Base-by-base conservation (phyloP, 1,284 basidiomycete species). In the Vanrija pseudolonga region DNA sequence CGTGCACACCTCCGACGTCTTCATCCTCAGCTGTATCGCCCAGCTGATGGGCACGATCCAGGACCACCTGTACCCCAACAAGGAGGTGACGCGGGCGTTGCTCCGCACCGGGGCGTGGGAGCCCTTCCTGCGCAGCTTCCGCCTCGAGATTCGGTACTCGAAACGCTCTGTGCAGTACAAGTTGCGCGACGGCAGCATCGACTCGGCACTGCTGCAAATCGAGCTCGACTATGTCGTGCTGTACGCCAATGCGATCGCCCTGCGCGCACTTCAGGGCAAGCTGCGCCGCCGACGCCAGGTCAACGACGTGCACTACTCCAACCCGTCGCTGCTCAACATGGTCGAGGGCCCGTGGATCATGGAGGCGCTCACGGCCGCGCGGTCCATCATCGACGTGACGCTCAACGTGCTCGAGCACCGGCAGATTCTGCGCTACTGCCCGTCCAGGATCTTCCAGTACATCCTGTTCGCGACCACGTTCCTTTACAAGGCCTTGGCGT, bases 271-370 rank as follows among this genome's bases (percentile, higher is more conserved):
- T 9, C 56, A 58, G 37, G 53, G 50, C n/a, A 54, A 55, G 43
- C 56, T 58, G 22, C 45, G 53, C 4, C 49, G 53, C 5, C 26
- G 48, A 3, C 32, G 45, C 2, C 49, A 50, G 40, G 45, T 20
- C 7, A 50, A 53, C 20, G 56, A 58, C 40, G 6, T 41, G 20
- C 42, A 51, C 50, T 58, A 58, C 56, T 44, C 36, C 8, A 40
- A 45, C 2, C 56, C 56, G 32, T 51, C 52, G 6, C 46, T 58
- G 26, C 46, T 58, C 15, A 58, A 58, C 46, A 48, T 58, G 49
- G 47, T 51, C 11, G 56, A 58, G 28, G 56, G 56, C 4, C 52
- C 46, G 26, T 58, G 56, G 56, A 55, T 58, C 19, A 54, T 58
- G 45, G 56, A 58, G 39, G 49, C 56, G 6, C 43, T 58, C 6